A percentile compares a stretch with the other conserved stretches of the same genome.
Evolutionary conservation across 1,139 yeast species (phyloP).

Genomic region (Protomyces inundatus): DNA sequence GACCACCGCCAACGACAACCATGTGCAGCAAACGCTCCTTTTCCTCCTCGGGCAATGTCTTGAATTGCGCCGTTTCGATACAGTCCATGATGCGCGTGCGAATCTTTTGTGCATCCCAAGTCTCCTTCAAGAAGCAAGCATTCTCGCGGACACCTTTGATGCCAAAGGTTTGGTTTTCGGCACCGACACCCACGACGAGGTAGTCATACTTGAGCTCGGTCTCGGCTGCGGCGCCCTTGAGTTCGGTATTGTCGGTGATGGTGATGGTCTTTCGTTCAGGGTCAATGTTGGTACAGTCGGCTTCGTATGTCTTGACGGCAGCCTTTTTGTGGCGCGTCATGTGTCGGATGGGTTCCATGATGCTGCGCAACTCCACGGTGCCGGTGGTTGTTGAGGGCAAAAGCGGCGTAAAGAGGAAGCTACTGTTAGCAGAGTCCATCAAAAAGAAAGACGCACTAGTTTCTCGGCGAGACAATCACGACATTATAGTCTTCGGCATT

Average conservation of each 20-base stretch:
- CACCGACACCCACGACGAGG: conserved; percentile 59
- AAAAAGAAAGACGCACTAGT: conserved; percentile 79
- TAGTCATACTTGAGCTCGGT: conserved; percentile 57
- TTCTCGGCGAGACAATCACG: conserved; percentile 84
- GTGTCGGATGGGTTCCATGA: conserved; percentile 58
- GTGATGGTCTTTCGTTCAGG: conserved; percentile 58
- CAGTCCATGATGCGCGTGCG: conserved; percentile 51
- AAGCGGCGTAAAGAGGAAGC: conserved; percentile 61
- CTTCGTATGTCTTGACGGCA: conserved; percentile 81
- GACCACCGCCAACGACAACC: conserved; percentile 68
- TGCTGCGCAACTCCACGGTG: conserved; percentile 82
- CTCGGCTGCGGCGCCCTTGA: conserved; percentile 53
- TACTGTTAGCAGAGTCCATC: conserved; percentile 47
- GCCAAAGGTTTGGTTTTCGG: conserved; percentile 60
- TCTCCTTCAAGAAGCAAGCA: conserved; percentile 56
- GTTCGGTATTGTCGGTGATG: conserved; percentile 54
- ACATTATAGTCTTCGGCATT: conserved; percentile 86
- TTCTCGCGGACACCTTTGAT: conserved; percentile 55
- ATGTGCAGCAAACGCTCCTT: conserved; percentile 54
- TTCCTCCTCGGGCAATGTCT: conserved; percentile 56
- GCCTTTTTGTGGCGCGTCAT: conserved; percentile 65
- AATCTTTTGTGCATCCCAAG: conserved; percentile 57
- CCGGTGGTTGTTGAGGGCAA: conserved; percentile 94
- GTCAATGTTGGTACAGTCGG: conserved; percentile 81
- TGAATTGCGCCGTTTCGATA: conserved; percentile 56